Base-by-base conservation (phyloP, 371 early-diverging fungal species). In the Zychaea mexicana region DNA sequence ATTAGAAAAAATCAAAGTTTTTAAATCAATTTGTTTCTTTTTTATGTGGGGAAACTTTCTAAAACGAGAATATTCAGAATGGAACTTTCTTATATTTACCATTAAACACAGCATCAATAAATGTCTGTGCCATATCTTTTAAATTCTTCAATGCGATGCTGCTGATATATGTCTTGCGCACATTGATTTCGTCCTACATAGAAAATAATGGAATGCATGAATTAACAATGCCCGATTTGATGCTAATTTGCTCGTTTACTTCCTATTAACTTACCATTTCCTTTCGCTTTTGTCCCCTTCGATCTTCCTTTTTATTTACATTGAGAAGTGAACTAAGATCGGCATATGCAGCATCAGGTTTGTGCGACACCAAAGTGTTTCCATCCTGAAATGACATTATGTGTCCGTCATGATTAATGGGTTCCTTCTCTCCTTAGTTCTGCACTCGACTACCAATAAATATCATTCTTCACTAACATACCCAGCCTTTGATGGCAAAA, bases 91-190 rank as follows among this genome's bases (percentile, higher is more conserved):
- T n/a, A n/a, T n/a, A n/a, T 39, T 63, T 83, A 88, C 87, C 73
- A 74, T 92, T 90, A 67, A 90, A 92, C 8, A 52, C 85, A 77
- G 28, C 78, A 73, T 60, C 80, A 54, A 90, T 32, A 57, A 92
- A 80, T 0, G 74, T 70, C 42, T 71, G 74, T 8, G 81, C 65
- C 22, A 67, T 70, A 42, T 62, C 26, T 71, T 83, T 61, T 49
- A 80, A 52, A 59, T 62, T 55, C 49, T 47, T 60, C 57, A 77
- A 33, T 3, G 77, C 57, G 53, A 47, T 54, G 2, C 38, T n/a
- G n/a, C 65, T 64, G 27, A 65, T 63, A 42, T 79, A 82, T 1
- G 71, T 68, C 36, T 65, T 56, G 22, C 45, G 67, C 3, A 45
- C 9, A 22, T 47, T 19, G 17, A 64, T 32, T 30, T 67, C 71